These are phyloP conservation scores for Globisporangium takayamanum DNA, from an alignment of 352 stramenopile species.

Conservation along the genomic window DNA sequence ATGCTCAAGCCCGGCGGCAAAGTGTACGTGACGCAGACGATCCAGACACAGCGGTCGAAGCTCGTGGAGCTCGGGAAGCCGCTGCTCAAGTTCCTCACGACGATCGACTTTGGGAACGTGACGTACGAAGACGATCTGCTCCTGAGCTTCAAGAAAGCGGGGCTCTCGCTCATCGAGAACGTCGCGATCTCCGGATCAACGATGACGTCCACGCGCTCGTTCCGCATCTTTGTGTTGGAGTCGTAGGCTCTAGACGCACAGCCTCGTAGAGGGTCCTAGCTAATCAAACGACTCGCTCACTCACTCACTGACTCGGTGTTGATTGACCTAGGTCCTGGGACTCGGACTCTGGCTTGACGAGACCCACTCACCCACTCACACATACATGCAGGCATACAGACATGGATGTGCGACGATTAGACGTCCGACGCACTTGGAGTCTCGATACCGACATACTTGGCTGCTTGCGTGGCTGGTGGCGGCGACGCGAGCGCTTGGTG, in stretches of 20 bases:
- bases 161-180: conserved; percentile 47
- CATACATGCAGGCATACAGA: background rate
- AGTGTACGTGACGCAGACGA: conserved; percentile 88
- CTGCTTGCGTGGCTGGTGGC: too few species aligned
- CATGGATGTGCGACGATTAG: too few species aligned
- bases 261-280: background rate
- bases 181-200: conserved; percentile 51
- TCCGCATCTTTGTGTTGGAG: conserved; percentile 56
- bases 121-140: conserved; percentile 80
- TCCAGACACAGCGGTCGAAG: conserved; percentile 72
- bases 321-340: too few species aligned
- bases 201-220: conserved; percentile 54
- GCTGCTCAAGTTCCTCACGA: conserved; percentile 74
- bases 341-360: too few species aligned
- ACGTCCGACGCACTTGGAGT: conserved; percentile 3
- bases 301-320: background rate
- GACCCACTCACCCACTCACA: too few species aligned
- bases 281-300: background rate
- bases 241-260: conserved; percentile 12
- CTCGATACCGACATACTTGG: conserved; percentile 13
- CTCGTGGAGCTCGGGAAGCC: conserved; percentile 79
- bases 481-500: background rate
- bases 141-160: conserved; percentile 54
- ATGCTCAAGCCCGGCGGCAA: conserved; percentile 59
- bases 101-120: conserved; percentile 82